Conservation (phyloP, 2,329 filamentous ascomycete species). For the Zasmidium citrigriseum region DNA sequence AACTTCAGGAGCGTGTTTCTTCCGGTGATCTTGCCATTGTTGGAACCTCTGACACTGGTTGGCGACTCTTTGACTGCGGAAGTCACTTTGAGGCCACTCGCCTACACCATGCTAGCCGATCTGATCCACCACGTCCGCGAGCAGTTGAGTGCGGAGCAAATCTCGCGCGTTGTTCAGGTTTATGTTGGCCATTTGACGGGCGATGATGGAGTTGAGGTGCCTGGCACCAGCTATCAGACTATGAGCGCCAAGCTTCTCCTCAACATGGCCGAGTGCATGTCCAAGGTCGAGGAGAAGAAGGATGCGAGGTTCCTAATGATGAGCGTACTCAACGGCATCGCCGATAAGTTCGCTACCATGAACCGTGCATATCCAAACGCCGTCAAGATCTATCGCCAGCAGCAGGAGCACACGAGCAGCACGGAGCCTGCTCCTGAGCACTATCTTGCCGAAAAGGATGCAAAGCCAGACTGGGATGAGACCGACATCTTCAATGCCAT, state of each 20-base stretch:
- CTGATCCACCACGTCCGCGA: constrained; percentile 96
- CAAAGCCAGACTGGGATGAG: constrained; percentile 91
- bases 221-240: constrained; percentile 97
- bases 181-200: constrained; percentile 97
- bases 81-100: constrained; percentile 91
- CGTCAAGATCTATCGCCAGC: constrained; percentile 83
- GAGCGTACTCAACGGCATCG: constrained; percentile 96
- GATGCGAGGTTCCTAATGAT: constrained; percentile 95
- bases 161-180: constrained; percentile 91
- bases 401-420: constrained; percentile 51
- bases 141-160: constrained; percentile 83
- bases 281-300: constrained; percentile 87
- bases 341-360: constrained; percentile 97
- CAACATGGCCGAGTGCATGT: constrained; percentile 98
- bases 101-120: constrained; percentile 98
- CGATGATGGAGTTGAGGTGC: constrained; percentile 64
- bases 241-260: constrained; percentile 97
- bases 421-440: constrained; percentile 64
- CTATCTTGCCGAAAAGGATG: constrained; percentile 79
- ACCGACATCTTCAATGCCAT: constrained; percentile 96
- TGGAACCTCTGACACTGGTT: constrained; percentile 91
- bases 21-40: constrained; percentile 87
- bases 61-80: constrained; percentile 96
- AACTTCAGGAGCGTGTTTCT: constrained; percentile 96
- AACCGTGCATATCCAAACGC: constrained; percentile 94